Evolutionary conservation across 306 rosid genomes (phyloP).

Genomic region (Crataegus laevigata): DNA sequence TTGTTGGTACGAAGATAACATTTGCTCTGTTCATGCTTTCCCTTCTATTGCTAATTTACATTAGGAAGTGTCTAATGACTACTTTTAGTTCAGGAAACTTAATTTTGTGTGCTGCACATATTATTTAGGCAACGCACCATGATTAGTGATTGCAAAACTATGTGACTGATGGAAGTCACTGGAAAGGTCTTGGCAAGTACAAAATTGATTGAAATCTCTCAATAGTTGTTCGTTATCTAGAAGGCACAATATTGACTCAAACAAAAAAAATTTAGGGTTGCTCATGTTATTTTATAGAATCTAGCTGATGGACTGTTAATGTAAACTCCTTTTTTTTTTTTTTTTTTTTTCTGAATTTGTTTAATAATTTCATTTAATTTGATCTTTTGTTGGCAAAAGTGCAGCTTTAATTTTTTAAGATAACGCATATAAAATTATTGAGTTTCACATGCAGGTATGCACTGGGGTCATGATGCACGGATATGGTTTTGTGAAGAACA

Average conservation of each 20-base stretch:
- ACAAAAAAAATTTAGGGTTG: neutral
- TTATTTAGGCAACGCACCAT: neutral
- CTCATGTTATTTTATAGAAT: neutral
- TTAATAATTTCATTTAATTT: neutral
- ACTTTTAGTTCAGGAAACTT: neutral
- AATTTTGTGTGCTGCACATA: neutral
- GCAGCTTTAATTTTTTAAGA: no score
- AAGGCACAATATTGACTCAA: neutral
- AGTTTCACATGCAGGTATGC: no score
- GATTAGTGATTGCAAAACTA: neutral
- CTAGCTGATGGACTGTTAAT: neutral
- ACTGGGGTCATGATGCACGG: no score
- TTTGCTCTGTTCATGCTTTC: neutral
- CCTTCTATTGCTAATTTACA: neutral
- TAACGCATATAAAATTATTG: no score
- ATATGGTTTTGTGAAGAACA: no score
- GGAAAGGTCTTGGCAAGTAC: neutral
- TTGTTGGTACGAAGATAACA: neutral
- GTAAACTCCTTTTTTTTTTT: no score
- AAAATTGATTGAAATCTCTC: neutral
- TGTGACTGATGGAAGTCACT: neutral
- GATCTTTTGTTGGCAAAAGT: neutral
- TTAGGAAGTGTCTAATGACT: neutral
- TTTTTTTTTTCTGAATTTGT: neutral
- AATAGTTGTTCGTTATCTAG: neutral